Evolutionary conservation across 768 basidiomycete species (phyloP), one percentile per base, ranked within the genome.

Genomic region (Suillus sp.): DNA sequence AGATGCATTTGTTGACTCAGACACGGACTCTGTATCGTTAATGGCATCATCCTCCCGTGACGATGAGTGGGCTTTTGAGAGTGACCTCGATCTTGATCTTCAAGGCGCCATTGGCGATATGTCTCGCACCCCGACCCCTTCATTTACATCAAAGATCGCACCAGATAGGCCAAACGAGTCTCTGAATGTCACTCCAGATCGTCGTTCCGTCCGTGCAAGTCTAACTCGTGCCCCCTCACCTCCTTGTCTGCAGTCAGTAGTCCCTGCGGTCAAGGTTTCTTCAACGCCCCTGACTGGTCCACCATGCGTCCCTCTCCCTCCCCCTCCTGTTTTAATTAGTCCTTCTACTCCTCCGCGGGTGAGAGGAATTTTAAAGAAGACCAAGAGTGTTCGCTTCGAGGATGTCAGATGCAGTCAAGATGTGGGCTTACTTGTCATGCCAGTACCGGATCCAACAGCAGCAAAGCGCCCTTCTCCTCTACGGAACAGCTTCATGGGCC

Each of bases 331-430:
- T 47, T 66, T 73, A 54, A 56, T 69, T 64, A 69, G 56, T 57
- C 71, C 68, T 30, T 71, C 69, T 5, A 78, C 71, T 35, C 67
- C 74, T 51, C 66, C 69, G 8, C 72, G 72, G 0, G 72, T 75
- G 22, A 72, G 72, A 60, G 73, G 79, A 27, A 80, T 80, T 55
- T 69, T 80, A 64, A 80, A 80, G 72, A 77, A 74, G 64, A 70
- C 66, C 63, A 79, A 80, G 72, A 74, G 68, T 48, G 78, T 80
- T 43, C 77, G 79, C 38, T 80, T 80, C 64, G 74, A 74, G 32
- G 75, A 74, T 38, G 10, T 25, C 51, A 57, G 56, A 40, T 40
- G 58, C 40, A 37, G 7, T 60, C 55, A 43, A 16, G 68, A 65
- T 35, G 32, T 50, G n/a, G 40, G 35, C 2, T 10, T 35, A 34